Evolutionary conservation across 371 early-diverging fungal genomes (phyloP).

Genomic region (Aphelidium insulamus): DNA sequence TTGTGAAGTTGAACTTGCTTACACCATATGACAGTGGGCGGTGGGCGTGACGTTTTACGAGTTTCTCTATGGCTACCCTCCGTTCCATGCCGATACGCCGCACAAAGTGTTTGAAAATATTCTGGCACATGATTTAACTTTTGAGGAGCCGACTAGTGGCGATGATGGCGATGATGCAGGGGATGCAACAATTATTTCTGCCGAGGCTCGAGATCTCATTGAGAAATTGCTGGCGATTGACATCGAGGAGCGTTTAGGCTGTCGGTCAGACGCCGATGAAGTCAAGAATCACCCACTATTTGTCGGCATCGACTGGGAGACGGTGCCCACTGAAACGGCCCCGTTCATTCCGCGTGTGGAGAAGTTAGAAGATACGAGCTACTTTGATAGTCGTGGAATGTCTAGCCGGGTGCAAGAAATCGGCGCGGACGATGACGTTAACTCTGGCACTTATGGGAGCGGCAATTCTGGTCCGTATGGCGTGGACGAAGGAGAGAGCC

Average conservation of each 20-base stretch:
- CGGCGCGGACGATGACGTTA: no score
- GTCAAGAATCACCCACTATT: conserved; percentile 41
- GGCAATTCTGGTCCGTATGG: no score
- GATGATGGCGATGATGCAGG: conserved; percentile 35
- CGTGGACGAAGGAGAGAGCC: no score
- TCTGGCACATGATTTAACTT: conserved; percentile 28
- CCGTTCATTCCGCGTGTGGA: conserved; percentile 64
- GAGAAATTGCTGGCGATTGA: conserved; percentile 48
- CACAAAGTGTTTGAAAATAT: conserved; percentile 72
- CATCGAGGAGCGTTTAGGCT: conserved; percentile 48
- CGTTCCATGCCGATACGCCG: conserved; percentile 65
- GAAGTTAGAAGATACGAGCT: conserved; percentile 62
- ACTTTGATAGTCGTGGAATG: conserved; percentile 86
- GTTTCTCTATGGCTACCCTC: conserved; percentile 67
- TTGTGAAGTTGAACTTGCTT: conserved; percentile 1
- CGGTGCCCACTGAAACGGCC: conserved; percentile 36
- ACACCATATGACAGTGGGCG: conserved; percentile 40
- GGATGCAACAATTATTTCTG: conserved; percentile 35
- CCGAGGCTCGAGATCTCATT: conserved; percentile 73
- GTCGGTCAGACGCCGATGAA: conserved; percentile 39
- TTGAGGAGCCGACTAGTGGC: conserved; percentile 14
- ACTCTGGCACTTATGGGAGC: no score
- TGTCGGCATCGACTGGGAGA: conserved; percentile 38
- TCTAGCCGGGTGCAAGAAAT: no score
- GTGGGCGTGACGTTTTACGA: conserved; percentile 74